phyloP scores from a whole-genome alignment of 2,329 filamentous ascomycete species.

The Penicillium sp. region DNA sequence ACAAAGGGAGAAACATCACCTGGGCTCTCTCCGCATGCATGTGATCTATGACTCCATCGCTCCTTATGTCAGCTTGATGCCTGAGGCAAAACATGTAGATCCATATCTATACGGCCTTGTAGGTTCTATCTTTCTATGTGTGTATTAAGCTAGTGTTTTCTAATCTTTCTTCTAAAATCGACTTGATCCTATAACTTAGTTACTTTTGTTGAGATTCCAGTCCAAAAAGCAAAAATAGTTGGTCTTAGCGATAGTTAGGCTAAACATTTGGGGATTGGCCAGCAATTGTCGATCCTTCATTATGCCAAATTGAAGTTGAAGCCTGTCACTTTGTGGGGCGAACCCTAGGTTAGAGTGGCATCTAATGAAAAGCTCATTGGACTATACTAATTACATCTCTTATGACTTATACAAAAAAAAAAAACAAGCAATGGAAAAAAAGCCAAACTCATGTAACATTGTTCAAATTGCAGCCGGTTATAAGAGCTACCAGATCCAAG shows the following conservation, averaged over 20 bases:
- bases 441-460: not conserved
- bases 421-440: not conserved
- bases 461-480: not conserved
- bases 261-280: not conserved
- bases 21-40: conserved; percentile 3
- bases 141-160: not conserved
- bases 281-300: not conserved
- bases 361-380: not conserved
- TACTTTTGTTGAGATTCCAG: not conserved
- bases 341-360: not conserved
- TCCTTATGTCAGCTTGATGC: not conserved
- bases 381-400: not conserved
- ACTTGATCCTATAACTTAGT: not conserved
- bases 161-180: not conserved
- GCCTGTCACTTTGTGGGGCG: not conserved
- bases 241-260: not conserved
- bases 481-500: not conserved
- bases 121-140: not conserved
- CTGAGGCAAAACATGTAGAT: not conserved
- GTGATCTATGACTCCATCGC: conserved; percentile 5
- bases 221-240: no score
- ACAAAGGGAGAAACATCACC: conserved; percentile 4
- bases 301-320: not conserved
- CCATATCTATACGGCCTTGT: not conserved
- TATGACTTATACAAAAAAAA: not conserved